Evolutionary conservation across 495 filamentous ascomycete genomes (phyloP).

Genomic region (Chaetomium cochliodes): DNA sequence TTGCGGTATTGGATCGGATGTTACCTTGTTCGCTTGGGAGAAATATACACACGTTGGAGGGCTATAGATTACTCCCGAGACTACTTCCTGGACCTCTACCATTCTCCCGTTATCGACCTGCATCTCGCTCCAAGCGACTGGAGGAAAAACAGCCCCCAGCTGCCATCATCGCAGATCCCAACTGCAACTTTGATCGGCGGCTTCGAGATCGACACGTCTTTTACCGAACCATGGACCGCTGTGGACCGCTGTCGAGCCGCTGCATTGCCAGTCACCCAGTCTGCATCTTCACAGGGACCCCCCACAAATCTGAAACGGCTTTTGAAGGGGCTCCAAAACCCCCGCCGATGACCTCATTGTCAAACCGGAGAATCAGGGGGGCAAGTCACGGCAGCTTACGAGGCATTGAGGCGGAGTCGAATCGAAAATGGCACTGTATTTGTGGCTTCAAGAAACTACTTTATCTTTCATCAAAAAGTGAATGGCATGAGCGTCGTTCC

Average conservation of each 20-base stretch:
- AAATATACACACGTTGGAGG: not conserved
- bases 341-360: slow-evolving; percentile 15
- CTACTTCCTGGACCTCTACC: too few relatives aligned
- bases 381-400: not conserved
- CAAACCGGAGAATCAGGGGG: not conserved
- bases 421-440: not conserved
- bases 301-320: slow-evolving; percentile 9
- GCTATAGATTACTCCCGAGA: not conserved
- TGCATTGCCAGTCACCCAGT: not conserved
- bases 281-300: not conserved
- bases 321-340: not conserved
- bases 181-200: not conserved
- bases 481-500: too few relatives aligned
- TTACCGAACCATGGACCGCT: not conserved
- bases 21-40: too few relatives aligned
- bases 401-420: too few relatives aligned
- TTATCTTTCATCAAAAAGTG: too few relatives aligned
- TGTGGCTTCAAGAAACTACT: not conserved
- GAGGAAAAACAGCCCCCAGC: too few relatives aligned
- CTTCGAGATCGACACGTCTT: slow-evolving; percentile 4
- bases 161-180: not conserved
- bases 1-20: too few relatives aligned
- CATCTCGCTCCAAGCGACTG: too few relatives aligned
- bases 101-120: too few relatives aligned
- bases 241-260: too few relatives aligned